A percentile compares a stretch with the other conserved stretches of the same genome.
Conservation (phyloP, 805 yeast genomes). For the Yarrowia divulgata region DNA sequence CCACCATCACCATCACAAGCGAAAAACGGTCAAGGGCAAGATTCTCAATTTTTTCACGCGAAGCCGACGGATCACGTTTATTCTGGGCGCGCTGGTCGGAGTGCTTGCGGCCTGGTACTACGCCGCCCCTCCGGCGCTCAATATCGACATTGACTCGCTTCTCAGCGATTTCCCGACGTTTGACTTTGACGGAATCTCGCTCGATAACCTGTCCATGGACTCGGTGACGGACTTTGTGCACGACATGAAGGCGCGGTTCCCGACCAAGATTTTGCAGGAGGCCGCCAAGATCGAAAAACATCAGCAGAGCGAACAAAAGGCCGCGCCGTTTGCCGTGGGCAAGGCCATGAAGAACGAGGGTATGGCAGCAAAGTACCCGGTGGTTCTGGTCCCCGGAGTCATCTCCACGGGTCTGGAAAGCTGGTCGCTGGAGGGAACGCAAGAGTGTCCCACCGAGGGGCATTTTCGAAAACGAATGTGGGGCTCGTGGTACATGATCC, state of each 20-base stretch:
- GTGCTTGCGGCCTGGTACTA: slow-evolving; percentile 67
- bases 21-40: slow-evolving; percentile 11
- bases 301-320: slow-evolving; percentile 55
- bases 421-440: slow-evolving; percentile 82
- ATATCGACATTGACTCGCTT: slow-evolving; percentile 12
- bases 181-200: slow-evolving; percentile 54
- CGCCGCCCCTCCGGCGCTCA: slow-evolving; percentile 51
- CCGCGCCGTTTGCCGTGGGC: slow-evolving; percentile 91
- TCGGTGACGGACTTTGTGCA: slow-evolving; percentile 64
- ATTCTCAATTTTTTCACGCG: slow-evolving; percentile 43
- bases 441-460: slow-evolving; percentile 79
- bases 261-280: slow-evolving; percentile 66
- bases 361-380: slow-evolving; percentile 70
- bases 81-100: slow-evolving; percentile 78
- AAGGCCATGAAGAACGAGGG: slow-evolving; percentile 63
- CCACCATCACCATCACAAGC: slow-evolving; percentile 13
- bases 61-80: slow-evolving; percentile 64
- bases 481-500: slow-evolving; percentile 96
- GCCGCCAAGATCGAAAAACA: slow-evolving; percentile 54
- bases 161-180: slow-evolving; percentile 16
- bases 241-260: slow-evolving; percentile 79
- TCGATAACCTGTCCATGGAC: slow-evolving; percentile 62
- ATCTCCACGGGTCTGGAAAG: slow-evolving; percentile 93
- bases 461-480: slow-evolving; percentile 92
- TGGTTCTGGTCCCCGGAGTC: slow-evolving; percentile 94